These are phyloP conservation scores for Trametes polyzona DNA, from an alignment of 1,284 basidiomycete genomes.

Conservation along the genomic window DNA sequence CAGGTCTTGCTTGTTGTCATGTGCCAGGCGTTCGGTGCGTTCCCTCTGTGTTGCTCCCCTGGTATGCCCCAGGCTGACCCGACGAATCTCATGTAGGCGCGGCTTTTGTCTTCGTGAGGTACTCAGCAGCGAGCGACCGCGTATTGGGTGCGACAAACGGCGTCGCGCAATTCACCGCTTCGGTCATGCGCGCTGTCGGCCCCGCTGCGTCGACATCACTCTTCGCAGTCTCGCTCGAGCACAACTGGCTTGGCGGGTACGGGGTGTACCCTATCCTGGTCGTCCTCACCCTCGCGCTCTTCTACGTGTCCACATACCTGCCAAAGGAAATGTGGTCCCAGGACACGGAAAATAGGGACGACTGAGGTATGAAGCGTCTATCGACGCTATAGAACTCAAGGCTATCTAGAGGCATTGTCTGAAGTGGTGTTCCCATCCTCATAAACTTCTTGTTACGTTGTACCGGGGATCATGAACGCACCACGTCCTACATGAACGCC, in stretches of 20 bases:
- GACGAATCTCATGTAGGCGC: constrained; percentile 29
- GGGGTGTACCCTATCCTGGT: constrained; percentile 39
- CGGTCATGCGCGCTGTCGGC: constrained; percentile 67
- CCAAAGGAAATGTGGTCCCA: constrained; percentile 27
- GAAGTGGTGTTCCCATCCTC: too few relatives aligned
- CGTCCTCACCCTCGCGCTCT: constrained; percentile 19
- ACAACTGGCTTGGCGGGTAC: constrained; percentile 40
- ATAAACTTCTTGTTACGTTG: too few relatives aligned
- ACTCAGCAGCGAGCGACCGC: constrained; percentile 60
- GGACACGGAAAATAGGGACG: constrained; percentile 4
- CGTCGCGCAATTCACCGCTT: constrained; percentile 39
- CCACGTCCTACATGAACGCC: too few relatives aligned
- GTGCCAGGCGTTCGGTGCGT: constrained; percentile 41
- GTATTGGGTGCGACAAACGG: constrained; percentile 84
- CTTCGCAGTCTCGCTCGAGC: constrained; percentile 67
- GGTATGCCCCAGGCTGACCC: background rate
- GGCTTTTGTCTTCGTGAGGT: constrained; percentile 52
- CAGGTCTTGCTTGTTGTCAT: constrained; percentile 34
- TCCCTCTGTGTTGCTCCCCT: background rate
- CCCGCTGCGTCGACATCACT: constrained; percentile 70
- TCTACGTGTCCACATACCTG: constrained; percentile 23
- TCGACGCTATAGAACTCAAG: too few relatives aligned
- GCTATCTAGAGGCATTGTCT: too few relatives aligned
- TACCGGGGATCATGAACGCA: too few relatives aligned
- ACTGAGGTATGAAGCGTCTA: too few relatives aligned